Percentiles rank a stretch among this genome's conserved stretches.
Conservation (phyloP, 2,329 filamentous ascomycete genomes). For the Penicillium sclerotiorum region DNA sequence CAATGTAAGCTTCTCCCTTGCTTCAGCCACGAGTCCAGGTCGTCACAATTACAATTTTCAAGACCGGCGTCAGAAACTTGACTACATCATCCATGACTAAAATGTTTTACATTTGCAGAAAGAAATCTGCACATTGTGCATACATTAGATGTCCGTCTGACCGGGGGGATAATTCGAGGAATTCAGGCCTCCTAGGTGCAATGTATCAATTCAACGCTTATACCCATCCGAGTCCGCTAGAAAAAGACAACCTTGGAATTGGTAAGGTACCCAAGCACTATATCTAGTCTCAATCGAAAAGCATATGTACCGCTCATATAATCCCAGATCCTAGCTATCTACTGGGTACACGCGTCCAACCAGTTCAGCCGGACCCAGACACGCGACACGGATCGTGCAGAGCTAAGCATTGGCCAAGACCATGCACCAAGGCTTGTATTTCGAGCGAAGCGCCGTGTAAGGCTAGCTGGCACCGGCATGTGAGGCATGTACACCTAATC, state of each 20-base stretch:
- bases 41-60: conserved; percentile 2
- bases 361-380: not conserved
- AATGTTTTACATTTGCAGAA: too few species aligned
- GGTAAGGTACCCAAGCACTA: not conserved
- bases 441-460: conserved; percentile 4
- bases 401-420: conserved; percentile 23
- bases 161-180: too few species aligned
- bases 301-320: too few species aligned
- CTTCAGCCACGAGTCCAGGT: conserved; percentile 8
- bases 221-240: too few species aligned
- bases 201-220: too few species aligned
- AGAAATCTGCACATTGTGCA: too few species aligned
- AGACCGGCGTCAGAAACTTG: not conserved
- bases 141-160: too few species aligned
- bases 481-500: conserved; percentile 1
- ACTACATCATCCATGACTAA: not conserved
- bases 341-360: too few species aligned
- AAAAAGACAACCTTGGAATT: not conserved
- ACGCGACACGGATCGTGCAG: conserved; percentile 7
- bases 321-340: not conserved
- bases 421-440: conserved; percentile 19
- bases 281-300: not conserved
- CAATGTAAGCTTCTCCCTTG: conserved; percentile 8
- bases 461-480: conserved; percentile 2
- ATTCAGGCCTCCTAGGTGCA: too few species aligned